A percentile compares a stretch with the other conserved stretches of the same genome.
These are phyloP conservation scores for Ananas comosus DNA, from an alignment of 176 grass and related monocot species.

Conservation along the genomic window DNA sequence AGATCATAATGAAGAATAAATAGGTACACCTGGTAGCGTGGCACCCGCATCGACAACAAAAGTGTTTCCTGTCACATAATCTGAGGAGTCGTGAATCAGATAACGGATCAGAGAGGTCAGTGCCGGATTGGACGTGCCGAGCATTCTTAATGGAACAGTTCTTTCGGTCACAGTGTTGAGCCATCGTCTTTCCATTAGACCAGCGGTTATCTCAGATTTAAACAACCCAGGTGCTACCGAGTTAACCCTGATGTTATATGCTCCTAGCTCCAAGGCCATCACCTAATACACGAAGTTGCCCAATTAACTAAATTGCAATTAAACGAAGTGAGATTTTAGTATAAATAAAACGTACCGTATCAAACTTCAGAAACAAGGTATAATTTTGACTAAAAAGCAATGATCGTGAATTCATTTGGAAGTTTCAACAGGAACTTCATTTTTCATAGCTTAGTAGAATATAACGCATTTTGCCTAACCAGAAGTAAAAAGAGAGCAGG, in stretches of 20 bases:
- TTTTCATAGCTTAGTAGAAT: background rate
- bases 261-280: constrained; percentile 81
- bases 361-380: too few species aligned
- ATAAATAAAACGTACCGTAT: background rate
- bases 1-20: constrained; percentile 74
- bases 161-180: constrained; percentile 42
- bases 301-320: background rate
- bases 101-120: constrained; percentile 61
- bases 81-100: constrained; percentile 57
- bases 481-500: background rate
- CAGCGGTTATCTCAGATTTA: constrained; percentile 65
- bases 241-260: constrained; percentile 66
- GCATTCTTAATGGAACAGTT: constrained; percentile 46
- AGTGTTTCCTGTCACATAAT: constrained; percentile 73
- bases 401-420: too few species aligned
- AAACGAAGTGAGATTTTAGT: background rate
- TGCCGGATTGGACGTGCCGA: constrained; percentile 61
- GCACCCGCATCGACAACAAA: constrained; percentile 62
- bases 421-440: background rate
- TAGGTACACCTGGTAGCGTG: constrained; percentile 55
- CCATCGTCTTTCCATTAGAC: constrained; percentile 62
- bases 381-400: too few species aligned
- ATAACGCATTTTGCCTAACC: background rate
- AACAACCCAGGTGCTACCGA: constrained; percentile 74
- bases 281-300: constrained; percentile 25